Evolutionary conservation across 306 rosid genomes (phyloP).

Genomic region (Castanea crenata): DNA sequence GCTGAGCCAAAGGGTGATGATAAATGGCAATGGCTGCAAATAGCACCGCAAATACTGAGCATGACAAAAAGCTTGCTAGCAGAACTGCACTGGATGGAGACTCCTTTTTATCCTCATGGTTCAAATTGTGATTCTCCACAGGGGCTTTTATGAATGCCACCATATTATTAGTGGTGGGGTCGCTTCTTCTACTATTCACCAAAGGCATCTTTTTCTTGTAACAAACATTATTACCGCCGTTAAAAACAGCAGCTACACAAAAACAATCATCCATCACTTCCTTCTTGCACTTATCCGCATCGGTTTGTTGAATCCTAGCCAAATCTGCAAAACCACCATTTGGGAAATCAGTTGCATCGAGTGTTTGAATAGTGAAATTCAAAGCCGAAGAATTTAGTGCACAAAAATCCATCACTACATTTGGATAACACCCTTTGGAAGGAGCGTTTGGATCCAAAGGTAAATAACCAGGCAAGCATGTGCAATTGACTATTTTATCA

Average conservation of each 20-base stretch:
- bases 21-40: constrained; percentile 23
- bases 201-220: constrained; percentile 36
- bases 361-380: background rate
- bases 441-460: too few species aligned
- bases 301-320: background rate
- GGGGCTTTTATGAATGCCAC: background rate
- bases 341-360: constrained; percentile 23
- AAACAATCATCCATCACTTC: constrained; percentile 31
- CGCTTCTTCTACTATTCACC: constrained; percentile 14
- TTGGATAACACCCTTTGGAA: constrained; percentile 1
- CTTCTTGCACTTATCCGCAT: constrained; percentile 23
- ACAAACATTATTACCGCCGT: background rate
- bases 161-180: background rate
- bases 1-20: constrained; percentile 21
- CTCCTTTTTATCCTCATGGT: too few species aligned
- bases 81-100: too few species aligned
- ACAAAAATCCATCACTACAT: constrained; percentile 28
- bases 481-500: too few species aligned
- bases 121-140: too few species aligned
- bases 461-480: too few species aligned
- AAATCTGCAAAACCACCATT: background rate
- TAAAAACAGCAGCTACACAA: constrained; percentile 28
- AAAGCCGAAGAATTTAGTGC: constrained; percentile 16
- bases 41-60: constrained; percentile 20
- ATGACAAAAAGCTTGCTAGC: constrained; percentile 6